phyloP scores from a whole-genome alignment of 2,329 filamentous ascomycete species.

The Cladosporium sp. region DNA sequence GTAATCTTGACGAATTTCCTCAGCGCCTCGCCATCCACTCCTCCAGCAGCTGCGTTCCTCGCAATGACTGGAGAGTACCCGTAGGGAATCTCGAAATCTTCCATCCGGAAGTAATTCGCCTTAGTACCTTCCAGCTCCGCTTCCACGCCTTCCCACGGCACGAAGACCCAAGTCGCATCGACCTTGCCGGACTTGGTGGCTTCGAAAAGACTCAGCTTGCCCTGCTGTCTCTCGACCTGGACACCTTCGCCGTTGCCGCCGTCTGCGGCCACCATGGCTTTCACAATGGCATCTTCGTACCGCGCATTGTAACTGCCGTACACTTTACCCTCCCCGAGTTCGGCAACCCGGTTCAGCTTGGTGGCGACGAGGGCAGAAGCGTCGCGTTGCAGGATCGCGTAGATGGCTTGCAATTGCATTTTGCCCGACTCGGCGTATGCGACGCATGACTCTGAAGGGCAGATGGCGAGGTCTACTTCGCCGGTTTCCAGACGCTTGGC shows the following conservation, averaged over 20 bases:
- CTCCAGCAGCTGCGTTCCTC: slow-evolving; percentile 25
- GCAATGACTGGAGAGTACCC: slow-evolving; percentile 37
- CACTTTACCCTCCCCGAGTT: slow-evolving; percentile 29
- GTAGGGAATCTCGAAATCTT: slow-evolving; percentile 34
- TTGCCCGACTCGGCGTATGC: slow-evolving; percentile 34
- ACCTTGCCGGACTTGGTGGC: slow-evolving; percentile 30
- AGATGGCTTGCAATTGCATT: slow-evolving; percentile 35
- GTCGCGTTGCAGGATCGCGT: slow-evolving; percentile 37
- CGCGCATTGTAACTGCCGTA: slow-evolving; percentile 37
- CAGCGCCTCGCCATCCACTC: slow-evolving; percentile 24
- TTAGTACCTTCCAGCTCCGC: slow-evolving; percentile 29
- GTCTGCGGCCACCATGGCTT: slow-evolving; percentile 30
- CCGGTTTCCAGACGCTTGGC: slow-evolving; percentile 31
- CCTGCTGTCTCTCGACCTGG: slow-evolving; percentile 27
- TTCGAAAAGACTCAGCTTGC: slow-evolving; percentile 35
- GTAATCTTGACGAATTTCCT: slow-evolving; percentile 32
- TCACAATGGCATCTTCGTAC: slow-evolving; percentile 36
- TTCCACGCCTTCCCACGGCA: slow-evolving; percentile 38
- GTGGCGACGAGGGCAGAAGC: slow-evolving; percentile 35
- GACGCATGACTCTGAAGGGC: slow-evolving; percentile 36
- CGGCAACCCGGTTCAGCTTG: slow-evolving; percentile 26
- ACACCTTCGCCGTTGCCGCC: slow-evolving; percentile 30
- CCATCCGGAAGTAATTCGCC: slow-evolving; percentile 27
- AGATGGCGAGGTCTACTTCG: slow-evolving; percentile 36
- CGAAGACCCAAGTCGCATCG: slow-evolving; percentile 37